phyloP scores from a whole-genome alignment of 257 asterid species.

The Coffea canephora region DNA sequence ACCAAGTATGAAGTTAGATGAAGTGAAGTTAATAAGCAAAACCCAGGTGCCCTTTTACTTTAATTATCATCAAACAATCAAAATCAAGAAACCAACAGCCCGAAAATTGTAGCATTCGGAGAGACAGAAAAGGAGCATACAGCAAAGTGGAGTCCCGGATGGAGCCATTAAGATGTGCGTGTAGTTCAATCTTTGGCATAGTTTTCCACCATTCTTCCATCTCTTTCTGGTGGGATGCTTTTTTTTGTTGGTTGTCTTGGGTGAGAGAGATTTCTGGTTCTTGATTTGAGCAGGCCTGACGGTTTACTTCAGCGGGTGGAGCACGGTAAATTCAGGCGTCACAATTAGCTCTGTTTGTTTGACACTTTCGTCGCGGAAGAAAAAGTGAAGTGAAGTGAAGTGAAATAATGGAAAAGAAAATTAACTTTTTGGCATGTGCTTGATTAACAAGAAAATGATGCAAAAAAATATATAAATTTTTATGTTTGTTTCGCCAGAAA shows the following conservation, averaged over 20 bases:
- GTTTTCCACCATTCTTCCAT: conserved; percentile 68
- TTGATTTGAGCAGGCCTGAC: background rate
- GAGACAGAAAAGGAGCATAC: conserved; percentile 30
- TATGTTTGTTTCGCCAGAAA: too few species aligned
- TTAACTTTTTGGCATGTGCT: too few species aligned
- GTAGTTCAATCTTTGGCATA: conserved; percentile 84
- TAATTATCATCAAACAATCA: background rate
- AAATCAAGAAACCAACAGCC: background rate
- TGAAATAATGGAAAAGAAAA: too few species aligned
- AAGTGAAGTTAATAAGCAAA: background rate
- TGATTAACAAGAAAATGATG: too few species aligned
- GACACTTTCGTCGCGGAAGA: too few species aligned
- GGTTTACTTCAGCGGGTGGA: too few species aligned
- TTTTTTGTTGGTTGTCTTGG: background rate
- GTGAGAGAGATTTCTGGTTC: background rate
- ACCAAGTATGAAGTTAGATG: background rate
- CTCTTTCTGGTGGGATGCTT: conserved; percentile 1
- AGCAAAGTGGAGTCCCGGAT: conserved; percentile 76
- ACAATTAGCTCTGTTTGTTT: too few species aligned
- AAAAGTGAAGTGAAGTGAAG: too few species aligned
- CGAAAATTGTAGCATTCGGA: background rate
- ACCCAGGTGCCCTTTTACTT: background rate
- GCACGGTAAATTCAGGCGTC: too few species aligned
- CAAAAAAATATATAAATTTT: too few species aligned
- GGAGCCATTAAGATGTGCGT: conserved; percentile 95